These are phyloP conservation scores for Blastobotrys terrestris DNA, from an alignment of 805 yeast genomes.

Conservation along the genomic window DNA sequence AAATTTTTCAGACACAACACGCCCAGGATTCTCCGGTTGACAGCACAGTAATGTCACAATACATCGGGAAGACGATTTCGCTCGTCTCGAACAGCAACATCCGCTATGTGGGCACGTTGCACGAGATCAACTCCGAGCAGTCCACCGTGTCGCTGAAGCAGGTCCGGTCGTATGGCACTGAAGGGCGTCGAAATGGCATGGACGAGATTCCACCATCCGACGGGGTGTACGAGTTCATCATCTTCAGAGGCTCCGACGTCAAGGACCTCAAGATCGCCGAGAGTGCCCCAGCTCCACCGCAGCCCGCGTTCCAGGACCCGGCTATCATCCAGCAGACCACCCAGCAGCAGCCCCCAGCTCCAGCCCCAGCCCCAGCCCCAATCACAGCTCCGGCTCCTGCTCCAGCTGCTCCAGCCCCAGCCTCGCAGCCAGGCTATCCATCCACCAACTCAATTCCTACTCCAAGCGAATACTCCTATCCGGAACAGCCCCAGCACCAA, in stretches of 20 bases:
- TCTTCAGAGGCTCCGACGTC: slow-evolving; percentile 87
- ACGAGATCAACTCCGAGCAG: slow-evolving; percentile 80
- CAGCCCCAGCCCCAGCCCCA: no score
- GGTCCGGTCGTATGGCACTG: slow-evolving; percentile 86
- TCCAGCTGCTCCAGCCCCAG: slow-evolving; percentile 22
- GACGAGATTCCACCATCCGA: slow-evolving; percentile 67
- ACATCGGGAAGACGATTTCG: slow-evolving; percentile 84
- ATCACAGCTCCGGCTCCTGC: slow-evolving; percentile 17
- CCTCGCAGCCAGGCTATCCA: slow-evolving; percentile 13
- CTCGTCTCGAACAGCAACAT: slow-evolving; percentile 72
- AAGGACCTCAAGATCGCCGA: slow-evolving; percentile 84
- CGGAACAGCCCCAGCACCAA: slow-evolving; percentile 11
- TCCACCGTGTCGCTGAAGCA: slow-evolving; percentile 79
- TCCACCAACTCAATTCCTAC: slow-evolving; percentile 8
- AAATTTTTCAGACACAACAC: neutral
- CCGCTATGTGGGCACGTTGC: slow-evolving; percentile 83
- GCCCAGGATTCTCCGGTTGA: neutral
- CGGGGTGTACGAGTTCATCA: slow-evolving; percentile 66
- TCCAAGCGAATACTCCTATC: slow-evolving; percentile 5
- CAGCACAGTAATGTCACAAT: slow-evolving; percentile 64
- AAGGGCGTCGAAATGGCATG: slow-evolving; percentile 69
- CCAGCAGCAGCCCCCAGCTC: neutral
- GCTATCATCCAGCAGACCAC: slow-evolving; percentile 30
- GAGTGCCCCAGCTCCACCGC: slow-evolving; percentile 46
- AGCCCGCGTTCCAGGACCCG: slow-evolving; percentile 30